phyloP scores from a whole-genome alignment of 805 yeast genomes.

The Pichia heedii region DNA sequence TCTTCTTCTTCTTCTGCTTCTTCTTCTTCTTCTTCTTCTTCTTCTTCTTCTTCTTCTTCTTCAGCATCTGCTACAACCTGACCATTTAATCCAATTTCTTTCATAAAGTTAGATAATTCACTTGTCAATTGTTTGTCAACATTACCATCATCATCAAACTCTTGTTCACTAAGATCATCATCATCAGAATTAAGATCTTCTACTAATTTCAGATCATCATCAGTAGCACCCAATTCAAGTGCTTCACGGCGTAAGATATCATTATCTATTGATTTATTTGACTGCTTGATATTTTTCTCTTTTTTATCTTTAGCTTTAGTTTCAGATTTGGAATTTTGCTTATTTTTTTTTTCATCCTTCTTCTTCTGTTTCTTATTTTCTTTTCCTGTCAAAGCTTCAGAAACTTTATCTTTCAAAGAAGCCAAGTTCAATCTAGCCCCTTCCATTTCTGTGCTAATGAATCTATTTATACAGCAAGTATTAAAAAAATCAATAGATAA shows the following conservation, averaged over 20 bases:
- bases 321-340: constrained; percentile 4
- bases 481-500: background rate
- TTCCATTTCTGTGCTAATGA: too few relatives aligned
- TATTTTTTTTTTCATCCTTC: constrained; percentile 15
- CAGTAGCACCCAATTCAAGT: constrained; percentile 74
- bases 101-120: constrained; percentile 57
- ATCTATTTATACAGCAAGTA: too few relatives aligned
- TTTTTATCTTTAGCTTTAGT: background rate
- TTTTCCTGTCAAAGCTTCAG: constrained; percentile 37
- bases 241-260: constrained; percentile 56
- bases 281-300: background rate
- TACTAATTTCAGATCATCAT: constrained; percentile 64
- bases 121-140: constrained; percentile 36
- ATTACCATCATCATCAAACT: constrained; percentile 38
- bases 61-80: constrained; percentile 30
- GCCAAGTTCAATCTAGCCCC: constrained; percentile 38
- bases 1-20: constrained; percentile 30
- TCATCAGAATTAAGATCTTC: constrained; percentile 40
- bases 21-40: constrained; percentile 28
- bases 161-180: constrained; percentile 40
- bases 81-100: constrained; percentile 53
- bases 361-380: constrained; percentile 16
- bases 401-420: constrained; percentile 57
- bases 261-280: background rate
- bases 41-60: constrained; percentile 27